Evolutionary conservation across 2,329 filamentous ascomycete genomes (phyloP), one percentile per base, ranked within the genome.

Genomic region (Pseudogymnoascus sp.): DNA sequence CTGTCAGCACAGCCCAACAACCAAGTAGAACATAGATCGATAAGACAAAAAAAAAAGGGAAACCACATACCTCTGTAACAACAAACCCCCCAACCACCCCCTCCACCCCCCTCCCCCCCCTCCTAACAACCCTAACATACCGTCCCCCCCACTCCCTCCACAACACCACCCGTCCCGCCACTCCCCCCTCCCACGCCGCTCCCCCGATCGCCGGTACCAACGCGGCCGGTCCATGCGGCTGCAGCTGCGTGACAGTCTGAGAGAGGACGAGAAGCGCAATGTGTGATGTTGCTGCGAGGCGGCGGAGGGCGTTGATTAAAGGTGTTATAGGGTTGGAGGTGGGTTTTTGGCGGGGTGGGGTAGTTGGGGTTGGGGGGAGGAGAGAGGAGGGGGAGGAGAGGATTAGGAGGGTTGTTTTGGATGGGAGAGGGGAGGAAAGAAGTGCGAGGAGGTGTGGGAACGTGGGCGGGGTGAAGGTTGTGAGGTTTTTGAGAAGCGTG

Each of bases 221-320:
- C 10, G 87, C 83, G 13, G 92, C 89, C 68, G 80, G 83, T 67
- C 78, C 81, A 67, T 83, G 87, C 3, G 80, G 79, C 66, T 88
- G 86, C 76, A 96, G 87, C 68, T 87, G 89, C n/a, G 91, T 96
- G 44, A 87, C 88, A 65, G 89, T 91, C 72, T 96, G 92, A 38
- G 87, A 91, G 60, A 92, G 81, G 19, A 95, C 74, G 2, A 96
- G 78, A 44, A 96, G 80, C 23, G 91, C 89, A 62, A 93, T 80
- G 69, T 90, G 83, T 67, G 85, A 83, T 31, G 87, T 83, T 10
- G 88, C 86, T 4, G 93, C 91, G 10, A 96, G 81, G 70, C 88
- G 93, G 65, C 88, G 84, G 10, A 97, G 76, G 3, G 87, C 84
- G 64, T 83, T 86, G 65, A 91, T 84, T 28, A 96, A 10, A 8